Base-by-base conservation (phyloP, 2,329 filamentous ascomycete species). In the Raffaelea arxii region DNA sequence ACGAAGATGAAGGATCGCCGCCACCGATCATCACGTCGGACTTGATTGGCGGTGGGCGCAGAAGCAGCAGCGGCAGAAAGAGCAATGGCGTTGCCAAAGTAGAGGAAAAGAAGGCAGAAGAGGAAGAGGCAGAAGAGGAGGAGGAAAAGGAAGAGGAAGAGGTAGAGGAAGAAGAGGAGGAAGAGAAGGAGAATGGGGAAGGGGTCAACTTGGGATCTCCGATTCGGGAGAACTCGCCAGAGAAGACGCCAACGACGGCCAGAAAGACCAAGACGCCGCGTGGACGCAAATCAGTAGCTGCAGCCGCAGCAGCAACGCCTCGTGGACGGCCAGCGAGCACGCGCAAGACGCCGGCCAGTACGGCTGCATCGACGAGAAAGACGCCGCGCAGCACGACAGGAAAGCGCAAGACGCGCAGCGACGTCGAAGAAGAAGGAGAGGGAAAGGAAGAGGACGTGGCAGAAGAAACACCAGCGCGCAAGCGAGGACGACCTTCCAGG, bases 391-490 rank as follows among this genome's bases (percentile, higher is more conserved):
- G n/a, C n/a, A n/a, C n/a, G n/a, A n/a, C n/a, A n/a, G n/a, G 22
- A 35, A 61, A 59, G 55, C 58, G 58, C 48, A 58, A 56, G 52
- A 53, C 55, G n/a, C n/a, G n/a, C n/a, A n/a, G n/a, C n/a, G n/a
- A n/a, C n/a, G n/a, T n/a, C n/a, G n/a, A n/a, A n/a, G n/a, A n/a
- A n/a, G n/a, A n/a, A n/a, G n/a, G n/a, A n/a, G n/a, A n/a, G n/a
- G n/a, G n/a, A n/a, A n/a, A n/a, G n/a, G n/a, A n/a, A n/a, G n/a
- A n/a, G n/a, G n/a, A n/a, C n/a, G n/a, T n/a, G n/a, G n/a, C n/a
- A n/a, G n/a, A n/a, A n/a, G 45, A 41, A 12, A 47, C 39, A 4
- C 45, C 49, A 2, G 23, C 46, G 6, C 3, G 25, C 3, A 54
- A 53, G 30, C 50, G 45, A 14, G 56, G 55, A 41, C 52, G 56